A percentile compares a stretch with the other conserved stretches of the same genome.
Evolutionary conservation across 2,329 filamentous ascomycete species (phyloP).

Genomic region (Neobulgaria alba): DNA sequence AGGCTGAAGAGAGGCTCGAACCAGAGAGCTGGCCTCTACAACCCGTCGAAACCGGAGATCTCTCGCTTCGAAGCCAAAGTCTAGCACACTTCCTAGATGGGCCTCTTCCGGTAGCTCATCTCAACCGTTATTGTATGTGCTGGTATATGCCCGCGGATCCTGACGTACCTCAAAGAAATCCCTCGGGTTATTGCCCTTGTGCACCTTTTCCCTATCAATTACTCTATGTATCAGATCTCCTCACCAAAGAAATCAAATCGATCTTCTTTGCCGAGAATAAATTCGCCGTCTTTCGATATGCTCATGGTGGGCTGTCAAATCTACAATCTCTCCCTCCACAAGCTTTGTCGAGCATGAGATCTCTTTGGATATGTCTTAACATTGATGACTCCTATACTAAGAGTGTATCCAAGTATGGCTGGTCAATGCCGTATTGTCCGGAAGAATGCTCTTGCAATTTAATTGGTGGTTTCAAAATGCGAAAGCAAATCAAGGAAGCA

Average conservation of each 20-base stretch:
- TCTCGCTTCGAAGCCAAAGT: background rate
- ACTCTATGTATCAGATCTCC: background rate
- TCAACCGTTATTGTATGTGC: background rate
- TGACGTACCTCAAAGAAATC: background rate
- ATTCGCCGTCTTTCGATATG: background rate
- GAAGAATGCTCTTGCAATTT: background rate
- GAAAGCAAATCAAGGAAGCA: background rate
- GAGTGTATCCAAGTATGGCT: background rate
- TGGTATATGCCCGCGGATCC: too few relatives aligned
- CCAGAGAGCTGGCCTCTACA: background rate
- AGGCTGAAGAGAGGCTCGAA: background rate
- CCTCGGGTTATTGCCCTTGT: background rate
- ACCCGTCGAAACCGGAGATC: background rate
- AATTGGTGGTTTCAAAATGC: background rate
- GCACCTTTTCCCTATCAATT: background rate
- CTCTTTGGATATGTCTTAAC: background rate
- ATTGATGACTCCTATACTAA: too few relatives aligned
- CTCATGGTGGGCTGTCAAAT: background rate
- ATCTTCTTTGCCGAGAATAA: slow-evolving; percentile 1
- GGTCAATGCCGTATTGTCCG: background rate
- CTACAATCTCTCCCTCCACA: background rate
- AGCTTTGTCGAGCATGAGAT: background rate
- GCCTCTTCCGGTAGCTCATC: background rate
- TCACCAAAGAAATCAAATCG: background rate
- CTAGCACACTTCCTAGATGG: background rate